Percentiles rank a stretch among this genome's conserved stretches.
These are phyloP conservation scores for Pharus latifolius DNA, from an alignment of 176 grass and related monocot species.

Conservation along the genomic window DNA sequence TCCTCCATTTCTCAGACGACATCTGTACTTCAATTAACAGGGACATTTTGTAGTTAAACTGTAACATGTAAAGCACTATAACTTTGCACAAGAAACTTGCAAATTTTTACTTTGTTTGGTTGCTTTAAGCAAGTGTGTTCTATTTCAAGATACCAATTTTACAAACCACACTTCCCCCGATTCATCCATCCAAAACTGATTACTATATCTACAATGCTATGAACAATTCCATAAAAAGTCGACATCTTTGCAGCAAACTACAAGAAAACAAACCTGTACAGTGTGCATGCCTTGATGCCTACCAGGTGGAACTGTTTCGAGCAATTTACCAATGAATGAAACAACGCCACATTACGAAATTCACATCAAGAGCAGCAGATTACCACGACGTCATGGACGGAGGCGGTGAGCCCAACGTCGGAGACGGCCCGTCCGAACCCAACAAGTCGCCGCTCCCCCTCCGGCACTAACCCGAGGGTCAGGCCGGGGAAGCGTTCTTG, in stretches of 20 bases:
- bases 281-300: background rate
- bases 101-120: background rate
- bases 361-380: background rate
- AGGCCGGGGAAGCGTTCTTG: conserved; percentile 21
- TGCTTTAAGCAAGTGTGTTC: background rate
- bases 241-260: background rate
- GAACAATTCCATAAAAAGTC: background rate
- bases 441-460: conserved; percentile 31
- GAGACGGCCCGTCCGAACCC: conserved; percentile 82
- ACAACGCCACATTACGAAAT: background rate
- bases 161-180: background rate
- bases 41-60: background rate
- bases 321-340: background rate
- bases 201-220: background rate
- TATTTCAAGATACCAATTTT: background rate
- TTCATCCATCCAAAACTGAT: background rate
- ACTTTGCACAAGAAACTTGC: background rate
- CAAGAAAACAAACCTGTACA: too few relatives aligned
- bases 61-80: background rate
- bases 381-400: conserved; percentile 89
- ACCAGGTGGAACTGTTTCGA: background rate
- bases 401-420: conserved; percentile 71
- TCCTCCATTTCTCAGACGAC: background rate
- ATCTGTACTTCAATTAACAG: background rate
- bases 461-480: background rate